A percentile compares a stretch with the other conserved stretches of the same genome.
phyloP scores from a whole-genome alignment of 2,329 filamentous ascomycete genomes.

The Colletotrichum spinosum region DNA sequence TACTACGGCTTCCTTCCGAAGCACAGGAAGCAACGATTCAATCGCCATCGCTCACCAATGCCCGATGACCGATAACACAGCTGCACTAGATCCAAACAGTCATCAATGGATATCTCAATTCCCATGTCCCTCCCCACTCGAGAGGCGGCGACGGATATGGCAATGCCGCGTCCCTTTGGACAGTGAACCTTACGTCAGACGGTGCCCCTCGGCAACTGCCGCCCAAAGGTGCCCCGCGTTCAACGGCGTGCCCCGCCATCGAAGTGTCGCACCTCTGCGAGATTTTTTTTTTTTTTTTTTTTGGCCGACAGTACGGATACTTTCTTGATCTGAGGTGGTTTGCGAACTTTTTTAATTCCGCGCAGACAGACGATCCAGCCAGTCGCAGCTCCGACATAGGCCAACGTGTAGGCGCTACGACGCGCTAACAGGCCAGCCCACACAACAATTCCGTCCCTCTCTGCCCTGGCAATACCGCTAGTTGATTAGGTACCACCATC shows the following conservation, averaged over 20 bases:
- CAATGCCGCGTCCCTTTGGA: slow-evolving; percentile 19
- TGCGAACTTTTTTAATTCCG: neutral
- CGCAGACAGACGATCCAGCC: slow-evolving; percentile 1
- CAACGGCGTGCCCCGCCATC: slow-evolving; percentile 40
- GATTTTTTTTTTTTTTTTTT: slow-evolving; percentile 1
- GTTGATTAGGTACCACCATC: neutral
- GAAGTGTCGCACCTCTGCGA: slow-evolving; percentile 9
- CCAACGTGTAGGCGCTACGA: slow-evolving; percentile 34
- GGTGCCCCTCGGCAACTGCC: slow-evolving; percentile 21
- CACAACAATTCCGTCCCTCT: slow-evolving; percentile 30
- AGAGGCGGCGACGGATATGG: slow-evolving; percentile 3
- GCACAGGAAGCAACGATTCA: no score
- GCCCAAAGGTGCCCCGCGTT: slow-evolving; percentile 35
- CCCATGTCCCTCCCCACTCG: neutral
- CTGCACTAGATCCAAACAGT: no score
- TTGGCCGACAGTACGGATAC: neutral
- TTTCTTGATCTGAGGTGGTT: no score
- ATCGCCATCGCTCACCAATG: no score
- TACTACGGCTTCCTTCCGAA: no score
- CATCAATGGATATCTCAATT: no score
- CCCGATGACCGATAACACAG: no score
- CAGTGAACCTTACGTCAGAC: no score
- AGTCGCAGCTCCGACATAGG: slow-evolving; percentile 40
- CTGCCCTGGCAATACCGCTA: no score
- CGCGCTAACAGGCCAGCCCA: slow-evolving; percentile 20